Conservation (phyloP, 2,329 filamentous ascomycete species). For the Malbranchea zuffiana region DNA sequence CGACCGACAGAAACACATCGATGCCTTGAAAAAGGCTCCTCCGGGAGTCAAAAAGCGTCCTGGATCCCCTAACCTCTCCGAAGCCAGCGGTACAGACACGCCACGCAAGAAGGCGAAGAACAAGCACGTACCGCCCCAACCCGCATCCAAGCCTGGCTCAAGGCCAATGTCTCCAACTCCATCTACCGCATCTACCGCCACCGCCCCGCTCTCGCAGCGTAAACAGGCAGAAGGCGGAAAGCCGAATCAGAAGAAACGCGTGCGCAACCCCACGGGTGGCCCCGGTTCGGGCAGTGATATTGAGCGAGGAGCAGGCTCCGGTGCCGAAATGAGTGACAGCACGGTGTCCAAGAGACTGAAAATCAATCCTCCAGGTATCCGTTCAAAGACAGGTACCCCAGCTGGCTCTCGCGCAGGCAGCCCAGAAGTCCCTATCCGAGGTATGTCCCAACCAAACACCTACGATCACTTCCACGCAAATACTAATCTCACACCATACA, state of each 20-base stretch:
- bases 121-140: constrained; percentile 41
- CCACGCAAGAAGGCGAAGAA: constrained; percentile 68
- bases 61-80: constrained; percentile 76
- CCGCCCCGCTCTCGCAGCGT: constrained; percentile 1
- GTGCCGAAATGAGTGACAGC: constrained; percentile 37
- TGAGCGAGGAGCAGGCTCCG: constrained; percentile 42
- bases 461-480: no score
- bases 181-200: constrained; percentile 6
- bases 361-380: constrained; percentile 33
- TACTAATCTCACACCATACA: neutral
- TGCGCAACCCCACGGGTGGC: constrained; percentile 23
- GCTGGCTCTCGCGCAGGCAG: constrained; percentile 40
- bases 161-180: constrained; percentile 53
- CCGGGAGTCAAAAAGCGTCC: constrained; percentile 61
- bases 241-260: constrained; percentile 39
- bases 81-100: constrained; percentile 85
- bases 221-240: constrained; percentile 7
- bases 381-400: constrained; percentile 34
- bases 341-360: constrained; percentile 40
- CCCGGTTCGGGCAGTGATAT: constrained; percentile 46
- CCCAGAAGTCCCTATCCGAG: constrained; percentile 27
- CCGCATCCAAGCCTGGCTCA: constrained; percentile 31
- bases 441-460: constrained; percentile 4
- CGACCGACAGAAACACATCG: constrained; percentile 44
- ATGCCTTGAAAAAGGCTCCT: constrained; percentile 42